Base-by-base conservation (phyloP, 345 rosid species). In the Geranium rotundifolium region DNA sequence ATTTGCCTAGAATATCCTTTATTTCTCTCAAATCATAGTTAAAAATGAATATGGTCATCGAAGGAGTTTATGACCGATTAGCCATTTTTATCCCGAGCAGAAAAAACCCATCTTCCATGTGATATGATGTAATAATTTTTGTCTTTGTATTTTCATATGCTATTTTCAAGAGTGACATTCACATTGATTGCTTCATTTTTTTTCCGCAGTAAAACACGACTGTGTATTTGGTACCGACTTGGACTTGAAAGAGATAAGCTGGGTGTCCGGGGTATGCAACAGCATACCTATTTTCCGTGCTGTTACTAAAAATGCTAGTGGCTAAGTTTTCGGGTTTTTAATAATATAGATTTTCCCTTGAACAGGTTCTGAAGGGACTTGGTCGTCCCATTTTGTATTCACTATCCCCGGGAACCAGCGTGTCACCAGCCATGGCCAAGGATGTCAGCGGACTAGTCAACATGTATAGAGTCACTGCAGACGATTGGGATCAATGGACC, bases 401-500 rank as follows among this genome's bases (percentile, higher is more conserved):
- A 0, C 15, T 92, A 71, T 92, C 96, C 62, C 98, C 98, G 59
- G 98, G 98, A 69, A 87, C 91, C 56, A 76, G 89, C 62, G 95
- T 70, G 65, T 80, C 86, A 19, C 95, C 98, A 69, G 64, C 76
- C 34, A 75, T 84, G 95, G 96, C 98, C 59, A 81, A 83, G 79
- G 82, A 78, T 62, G 78, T 87, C 41, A 75, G 83, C 68, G 81
- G 75, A 41, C 67, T 85, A 31, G 90, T 79, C 60, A 89, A 84
- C 81, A 83, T 87, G 96, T 92, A 89, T 73, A 80, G 96, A 72
- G 68, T 92, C 65, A 85, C 96, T 8, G 91, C 79, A n/a, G 98
- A 92, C 77, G 96, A 92, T 61, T 92, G 98, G 98, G 98, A 92
- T 67, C 70, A 78, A 29, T 92, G 98, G 98, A 74, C 69, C 64